phyloP scores from a whole-genome alignment of 75 land plant species.

The Larix kaempferi region DNA sequence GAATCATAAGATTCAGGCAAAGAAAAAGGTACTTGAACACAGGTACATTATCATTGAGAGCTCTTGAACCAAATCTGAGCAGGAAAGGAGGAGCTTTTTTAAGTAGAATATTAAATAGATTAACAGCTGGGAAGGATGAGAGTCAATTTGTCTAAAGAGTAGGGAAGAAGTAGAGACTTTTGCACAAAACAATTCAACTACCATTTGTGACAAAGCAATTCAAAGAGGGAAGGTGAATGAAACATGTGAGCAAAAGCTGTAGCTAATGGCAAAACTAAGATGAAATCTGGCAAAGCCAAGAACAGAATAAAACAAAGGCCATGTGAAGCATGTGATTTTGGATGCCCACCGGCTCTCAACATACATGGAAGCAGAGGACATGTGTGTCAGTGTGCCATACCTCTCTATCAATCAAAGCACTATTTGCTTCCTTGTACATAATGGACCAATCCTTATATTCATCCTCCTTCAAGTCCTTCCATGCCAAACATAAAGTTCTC shows the following conservation, averaged over 20 bases:
- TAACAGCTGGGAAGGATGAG: neutral
- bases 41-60: neutral
- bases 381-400: constrained; percentile 24
- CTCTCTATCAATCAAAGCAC: constrained; percentile 86
- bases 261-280: no score
- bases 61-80: neutral
- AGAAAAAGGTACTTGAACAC: neutral
- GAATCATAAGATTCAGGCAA: neutral
- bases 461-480: constrained; percentile 83
- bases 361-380: neutral
- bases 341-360: no score
- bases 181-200: no score
- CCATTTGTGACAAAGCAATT: no score
- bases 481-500: constrained; percentile 87
- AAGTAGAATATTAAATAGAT: neutral
- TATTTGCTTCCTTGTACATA: constrained; percentile 87
- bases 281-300: no score
- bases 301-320: no score
- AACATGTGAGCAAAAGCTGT: no score
- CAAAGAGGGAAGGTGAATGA: no score
- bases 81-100: no score
- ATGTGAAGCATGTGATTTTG: no score
- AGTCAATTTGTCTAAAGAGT: neutral
- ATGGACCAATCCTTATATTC: constrained; percentile 88
- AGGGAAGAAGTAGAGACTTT: no score